Percentiles rank a stretch among this genome's conserved stretches.
Evolutionary conservation across 768 basidiomycete genomes (phyloP).

Genomic region (Amanita fuliginea): DNA sequence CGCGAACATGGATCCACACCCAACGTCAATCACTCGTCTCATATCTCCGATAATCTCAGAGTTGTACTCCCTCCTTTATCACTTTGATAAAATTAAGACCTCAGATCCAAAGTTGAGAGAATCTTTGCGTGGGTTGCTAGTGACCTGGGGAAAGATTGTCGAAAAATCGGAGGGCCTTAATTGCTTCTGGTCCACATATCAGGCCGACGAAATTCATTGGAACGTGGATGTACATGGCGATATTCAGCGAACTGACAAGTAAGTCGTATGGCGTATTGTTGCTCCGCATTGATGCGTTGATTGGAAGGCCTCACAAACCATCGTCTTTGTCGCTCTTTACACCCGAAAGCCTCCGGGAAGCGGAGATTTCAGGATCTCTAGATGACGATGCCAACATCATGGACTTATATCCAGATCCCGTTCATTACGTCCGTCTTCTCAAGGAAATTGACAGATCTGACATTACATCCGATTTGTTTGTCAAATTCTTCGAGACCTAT

Average conservation of each 20-base stretch:
- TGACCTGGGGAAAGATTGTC: slow-evolving; percentile 69
- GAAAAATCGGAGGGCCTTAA: slow-evolving; percentile 37
- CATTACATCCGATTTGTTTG: slow-evolving; percentile 62
- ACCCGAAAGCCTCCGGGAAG: slow-evolving; percentile 33
- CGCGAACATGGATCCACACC: slow-evolving; percentile 73
- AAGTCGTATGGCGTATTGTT: slow-evolving; percentile 14
- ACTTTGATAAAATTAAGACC: slow-evolving; percentile 42
- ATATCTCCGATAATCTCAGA: slow-evolving; percentile 58
- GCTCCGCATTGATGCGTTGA: slow-evolving; percentile 1
- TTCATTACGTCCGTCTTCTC: slow-evolving; percentile 54
- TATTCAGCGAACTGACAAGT: slow-evolving; percentile 33
- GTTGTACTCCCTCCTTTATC: slow-evolving; percentile 52
- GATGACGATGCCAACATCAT: slow-evolving; percentile 47
- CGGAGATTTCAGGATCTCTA: slow-evolving; percentile 29
- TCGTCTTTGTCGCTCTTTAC: slow-evolving; percentile 34
- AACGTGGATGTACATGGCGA: slow-evolving; percentile 43
- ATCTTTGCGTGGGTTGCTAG: slow-evolving; percentile 45
- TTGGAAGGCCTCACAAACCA: slow-evolving; percentile 14
- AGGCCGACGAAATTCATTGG: slow-evolving; percentile 42
- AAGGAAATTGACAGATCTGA: slow-evolving; percentile 57
- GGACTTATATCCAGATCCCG: slow-evolving; percentile 66
- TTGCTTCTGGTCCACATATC: slow-evolving; percentile 52
- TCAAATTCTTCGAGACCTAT: slow-evolving; percentile 64
- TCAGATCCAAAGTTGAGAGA: slow-evolving; percentile 58
- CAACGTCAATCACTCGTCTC: slow-evolving; percentile 47